Evolutionary conservation across 805 yeast species (phyloP), one percentile per base, ranked within the genome.

Genomic region (Ascoidea tarda): DNA sequence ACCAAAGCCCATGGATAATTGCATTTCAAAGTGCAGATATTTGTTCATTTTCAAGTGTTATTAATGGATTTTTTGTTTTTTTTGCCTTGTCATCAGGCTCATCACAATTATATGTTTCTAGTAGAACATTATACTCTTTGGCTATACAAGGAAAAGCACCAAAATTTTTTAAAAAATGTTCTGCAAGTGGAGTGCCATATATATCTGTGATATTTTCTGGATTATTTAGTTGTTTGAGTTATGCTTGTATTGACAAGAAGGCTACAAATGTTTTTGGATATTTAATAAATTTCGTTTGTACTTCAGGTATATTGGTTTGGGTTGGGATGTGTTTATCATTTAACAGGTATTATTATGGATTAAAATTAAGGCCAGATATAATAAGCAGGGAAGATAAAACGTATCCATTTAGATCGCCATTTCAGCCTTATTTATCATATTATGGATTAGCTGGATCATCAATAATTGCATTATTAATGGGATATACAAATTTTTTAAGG

Each of bases 241-340:
- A 70, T 62, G 62, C 84, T 28, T 76, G 86, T 3, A 79, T 82
- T 5, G 73, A 78, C 48, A 70, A 75, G 52, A 64, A 71, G 46
- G 81, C 89, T 0, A 76, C 84, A 14, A 65, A 69, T 14, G 83
- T 83, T 5, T 86, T 87, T 58, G 84, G 78, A 55, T 77, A 82
- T 59, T 67, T 86, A 54, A 76, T 84, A 6, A 79, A 81, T 58
- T 72, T 86, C 44, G 76, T 86, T 51, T 80, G 90, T 2, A 78
- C 90, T 0, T 76, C 90, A 1, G 90, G 89, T 0, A 76, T 87
- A 51, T 66, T 88, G 44, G 87, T 85, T 47, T 88, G 96, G 96
- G 67, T 73, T 57, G 85, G 87, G 5, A 78, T 84, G 76, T 79
- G 84, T 58, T 61, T 81, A 16, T 72, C 87, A 2, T 84, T 73